Base-by-base conservation (phyloP, 192 early-diverging fungal genomes). In the Coemansia sp. region DNA sequence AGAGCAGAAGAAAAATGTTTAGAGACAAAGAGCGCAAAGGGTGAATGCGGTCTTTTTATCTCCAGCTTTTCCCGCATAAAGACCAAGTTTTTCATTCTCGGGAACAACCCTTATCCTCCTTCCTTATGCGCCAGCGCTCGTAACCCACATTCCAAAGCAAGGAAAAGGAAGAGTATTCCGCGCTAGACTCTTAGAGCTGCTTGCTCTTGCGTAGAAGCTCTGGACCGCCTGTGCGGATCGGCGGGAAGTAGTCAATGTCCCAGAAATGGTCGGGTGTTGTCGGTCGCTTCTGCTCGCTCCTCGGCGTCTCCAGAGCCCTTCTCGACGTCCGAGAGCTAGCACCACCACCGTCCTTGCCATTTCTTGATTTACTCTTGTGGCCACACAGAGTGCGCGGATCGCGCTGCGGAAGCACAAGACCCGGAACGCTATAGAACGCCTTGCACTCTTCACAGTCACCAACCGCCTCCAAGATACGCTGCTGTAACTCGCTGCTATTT, bases 171-270 rank as follows among this genome's bases (percentile, higher is more conserved):
- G 45, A 23, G 2, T 9, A 6, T 47, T 14, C n/a, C 19, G 17
- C 15, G 41, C 41, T 19, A 17, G 41, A 10, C 17, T 17, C 9
- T 50, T 2, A 25, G 36, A 15, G 50, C 29, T 50, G 37, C 61
- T 59, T 42, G 23, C 23, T 34, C 57, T 67, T 74, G 61, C 71
- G 76, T 56, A 69, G 61, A 44, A 57, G 44, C 45, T 74, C 76
- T 36, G 67, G 64, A 2, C 76, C 71, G 5, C 60, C 64, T 0
- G 67, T 70, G 19, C 64, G 67, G 53, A 79, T 79, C 13, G 67
- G 62, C 25, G 76, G 76, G 11, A 79, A 79, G 48, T 70, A 73
- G 41, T 72, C 63, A 29, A 79, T 70, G 27, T 79, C 76, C 76
- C 76, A 79, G 55, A 70, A 79, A 31, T 79, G 59, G 3, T 79